Conservation (phyloP, 148 eudicot species). For the Cornus suecica region DNA sequence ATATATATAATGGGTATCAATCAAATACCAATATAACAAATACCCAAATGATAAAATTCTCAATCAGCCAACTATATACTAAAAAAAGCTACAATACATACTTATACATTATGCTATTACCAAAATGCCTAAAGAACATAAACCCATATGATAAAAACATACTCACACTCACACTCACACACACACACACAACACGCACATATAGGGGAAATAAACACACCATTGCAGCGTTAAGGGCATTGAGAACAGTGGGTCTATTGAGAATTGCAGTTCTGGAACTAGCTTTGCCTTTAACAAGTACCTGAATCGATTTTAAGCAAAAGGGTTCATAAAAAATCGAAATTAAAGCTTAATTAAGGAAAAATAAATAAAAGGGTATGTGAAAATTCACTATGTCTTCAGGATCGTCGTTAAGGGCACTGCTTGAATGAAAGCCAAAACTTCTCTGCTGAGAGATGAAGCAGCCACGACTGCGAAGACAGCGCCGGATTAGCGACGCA, state of each 20-base stretch:
- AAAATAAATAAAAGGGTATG: background rate
- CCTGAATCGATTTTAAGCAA: slow-evolving; percentile 24
- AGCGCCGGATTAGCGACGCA: slow-evolving; percentile 22
- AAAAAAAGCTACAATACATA: background rate
- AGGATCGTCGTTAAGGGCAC: slow-evolving; percentile 15
- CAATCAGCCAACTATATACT: background rate
- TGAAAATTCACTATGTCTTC: slow-evolving; percentile 25
- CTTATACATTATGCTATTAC: background rate
- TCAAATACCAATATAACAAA: background rate
- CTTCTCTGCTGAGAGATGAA: background rate
- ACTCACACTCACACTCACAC: too few species aligned
- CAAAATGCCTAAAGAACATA: background rate
- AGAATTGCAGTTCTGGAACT: slow-evolving; percentile 68
- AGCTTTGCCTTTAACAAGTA: slow-evolving; percentile 62
- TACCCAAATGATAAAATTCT: background rate
- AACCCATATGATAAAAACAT: background rate
- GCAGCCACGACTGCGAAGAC: slow-evolving; percentile 6
- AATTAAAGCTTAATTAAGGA: background rate
- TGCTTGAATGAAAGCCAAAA: slow-evolving; percentile 17
- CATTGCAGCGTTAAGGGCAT: slow-evolving; percentile 56
- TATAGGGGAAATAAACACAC: slow-evolving; percentile 25
- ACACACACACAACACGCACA: too few species aligned
- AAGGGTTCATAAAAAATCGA: background rate
- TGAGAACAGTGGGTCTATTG: slow-evolving; percentile 60
- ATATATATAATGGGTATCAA: background rate